Evolutionary conservation across 78 protist species (phyloP), one percentile per base, ranked within the genome.

Genomic region (Dictyostelium intermedium): DNA sequence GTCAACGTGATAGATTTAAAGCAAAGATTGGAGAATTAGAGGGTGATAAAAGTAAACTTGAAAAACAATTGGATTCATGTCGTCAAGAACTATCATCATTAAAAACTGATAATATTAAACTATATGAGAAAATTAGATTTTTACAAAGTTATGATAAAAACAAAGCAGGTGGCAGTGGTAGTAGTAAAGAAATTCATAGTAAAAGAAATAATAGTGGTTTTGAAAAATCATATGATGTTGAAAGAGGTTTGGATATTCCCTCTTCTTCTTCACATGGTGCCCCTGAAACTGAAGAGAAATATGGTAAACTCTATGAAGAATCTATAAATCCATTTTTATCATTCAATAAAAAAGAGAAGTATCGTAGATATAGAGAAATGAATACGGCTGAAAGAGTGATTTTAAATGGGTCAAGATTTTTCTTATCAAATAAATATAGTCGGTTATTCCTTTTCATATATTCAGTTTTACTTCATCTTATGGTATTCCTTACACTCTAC

Each of bases 81-180:
- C 84, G 91, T 35, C 72, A 23, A 41, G 98, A 97, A 43, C 45
- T 82, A 4, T 56, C 61, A 10, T 84, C 93, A 11, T 60, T 97
- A 66, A 91, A 93, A n/a, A 43, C 89, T 11, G 98, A 97, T 56
- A 97, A 97, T 45, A 86, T 97, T 82, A 92, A 96, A 77, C 45
- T 97, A 5, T 97, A 95, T 81, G 98, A 97, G 47, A 94, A 92
- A 85, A 95, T 97, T 91, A 95, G 96, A 92, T 97, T 91, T 56
- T 79, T 97, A 47, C 96, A 97, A 85, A 69, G 85, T 18, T 97
- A 96, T 82, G 89, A 87, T 53, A 82, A 63, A 60, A 74, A 74
- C 47, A 50, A 56, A 35, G 11, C 76, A 13, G 70, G 82, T 78
- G 60, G 83, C 3, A 77, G 79, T 63, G 30, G 72, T 53, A 32